These are phyloP conservation scores for Exophiala xenobiotica DNA, from an alignment of 2,329 filamentous ascomycete species.

Conservation along the genomic window DNA sequence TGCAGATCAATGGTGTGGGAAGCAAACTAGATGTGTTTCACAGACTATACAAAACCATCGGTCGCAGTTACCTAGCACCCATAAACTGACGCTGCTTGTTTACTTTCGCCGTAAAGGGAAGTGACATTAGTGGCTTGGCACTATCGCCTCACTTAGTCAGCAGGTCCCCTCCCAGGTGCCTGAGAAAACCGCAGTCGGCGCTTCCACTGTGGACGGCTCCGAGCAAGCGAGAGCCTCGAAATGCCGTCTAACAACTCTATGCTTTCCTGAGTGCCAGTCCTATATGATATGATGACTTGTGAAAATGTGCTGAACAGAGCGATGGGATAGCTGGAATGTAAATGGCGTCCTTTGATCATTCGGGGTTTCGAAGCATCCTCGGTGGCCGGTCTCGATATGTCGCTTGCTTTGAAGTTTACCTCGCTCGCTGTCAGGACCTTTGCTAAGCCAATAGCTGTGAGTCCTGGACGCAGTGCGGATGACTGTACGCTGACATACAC, in stretches of 20 bases:
- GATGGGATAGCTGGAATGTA: too few relatives aligned
- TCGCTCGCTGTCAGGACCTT: constrained; percentile 64
- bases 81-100: not conserved
- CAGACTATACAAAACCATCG: not conserved
- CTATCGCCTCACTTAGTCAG: not conserved
- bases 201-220: not conserved
- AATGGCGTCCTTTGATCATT: not conserved
- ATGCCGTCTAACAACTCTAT: not conserved
- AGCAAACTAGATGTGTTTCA: too few relatives aligned
- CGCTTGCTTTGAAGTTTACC: constrained; percentile 63
- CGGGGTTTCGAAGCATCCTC: not conserved
- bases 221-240: not conserved
- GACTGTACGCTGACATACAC: constrained; percentile 16
- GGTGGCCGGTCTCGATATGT: constrained; percentile 20
- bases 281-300: not conserved
- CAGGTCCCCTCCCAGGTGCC: too few relatives aligned
- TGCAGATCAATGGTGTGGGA: not conserved
- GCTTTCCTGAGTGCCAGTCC: not conserved
- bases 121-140: not conserved
- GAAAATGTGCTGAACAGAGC: not conserved
- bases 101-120: not conserved
- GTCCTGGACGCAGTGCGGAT: constrained; percentile 23
- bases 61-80: not conserved
- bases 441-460: constrained; percentile 67
- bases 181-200: too few relatives aligned